Base-by-base conservation (phyloP, 1,284 basidiomycete species). In the Microbotryum scabiosae region DNA sequence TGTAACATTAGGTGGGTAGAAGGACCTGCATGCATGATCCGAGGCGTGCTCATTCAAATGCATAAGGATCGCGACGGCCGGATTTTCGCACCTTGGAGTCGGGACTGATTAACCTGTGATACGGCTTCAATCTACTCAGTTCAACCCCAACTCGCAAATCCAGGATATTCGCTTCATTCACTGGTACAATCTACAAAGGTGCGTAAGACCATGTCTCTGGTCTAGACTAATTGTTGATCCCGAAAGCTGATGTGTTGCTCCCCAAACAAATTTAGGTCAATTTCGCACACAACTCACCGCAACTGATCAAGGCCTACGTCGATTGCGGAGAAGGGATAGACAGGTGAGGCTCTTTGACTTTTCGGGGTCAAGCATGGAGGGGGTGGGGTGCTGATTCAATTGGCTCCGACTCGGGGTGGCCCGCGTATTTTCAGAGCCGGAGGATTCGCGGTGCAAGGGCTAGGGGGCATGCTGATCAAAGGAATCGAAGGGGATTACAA, bases 361-460 rank as follows among this genome's bases (percentile, higher is more conserved):
- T 18, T 10, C 4, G n/a, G 21, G 26, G 14, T 14, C 12, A 23
- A 21, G 4, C 28, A 7, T 12, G 36, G 36, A 12, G 16, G 12
- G 14, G 10, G 2, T 30, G 12, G 14, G 10, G 2, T 30, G 14
- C 5, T 25, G n/a, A 32, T 20, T 10, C 3, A 21, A 3, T 41
- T 25, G 12, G 16, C 48, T 12, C 23, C n/a, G 30, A 5, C 28
- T 16, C 2, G 7, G 8, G 32, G 10, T 9, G 8, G 4, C 20
- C n/a, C 5, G 9, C 5, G 5, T 25, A 8, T 6, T 18, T 16
- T 36, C 48, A 67, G 66, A 23, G 93, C 93, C 0, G 94, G 93
- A 5, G 94, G 94, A 0, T 97, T 97, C 73, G 91, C 91, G 3
- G 85, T 94, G 51, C 94, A 97, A 85, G 90, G 90, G 3, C 78